Evolutionary conservation across 345 rosid species (phyloP), one percentile per base, ranked within the genome.

Genomic region (Geranium rotundifolium): DNA sequence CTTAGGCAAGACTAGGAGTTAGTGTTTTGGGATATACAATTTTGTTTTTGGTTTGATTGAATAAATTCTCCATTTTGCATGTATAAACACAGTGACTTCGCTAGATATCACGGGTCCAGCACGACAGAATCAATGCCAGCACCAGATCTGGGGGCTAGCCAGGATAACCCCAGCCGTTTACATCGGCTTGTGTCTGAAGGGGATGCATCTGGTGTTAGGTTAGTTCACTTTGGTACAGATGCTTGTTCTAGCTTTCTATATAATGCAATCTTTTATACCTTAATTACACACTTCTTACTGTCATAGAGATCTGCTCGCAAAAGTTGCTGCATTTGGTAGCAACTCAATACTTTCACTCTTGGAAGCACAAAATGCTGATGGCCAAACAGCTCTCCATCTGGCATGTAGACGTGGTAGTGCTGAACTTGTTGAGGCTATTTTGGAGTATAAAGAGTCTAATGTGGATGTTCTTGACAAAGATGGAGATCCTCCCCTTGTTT

Each of bases 401-500:
- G 97, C 99, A 63, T 93, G 99, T 81, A 82, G 97, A 69, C 90
- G 96, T 66, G 97, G 99, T 71, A 81, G 96, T 79, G 83, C 77
- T 29, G 89, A 90, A 67, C 84, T 93, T 72, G 97, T 93, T 65
- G 84, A 73, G 75, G 77, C 88, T 65, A 82, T 93, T 63, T 70
- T 93, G 82, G 86, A 80, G 73, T 81, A 82, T 57, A 61, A 57
- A 49, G 81, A 79, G 73, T 90, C 89, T 57, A 68, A 85, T 73
- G 97, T 90, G 63, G 97, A 90, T 85, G 77, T 88, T 63, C 79
- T 86, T 80, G 96, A 90, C 71, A 93, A 84, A 76, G 97, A 90
- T 73, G 95, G 97, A 59, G 96, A 89, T 75, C 99, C 97, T 41
- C 96, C 99, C 8, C 97, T 93, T 72, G 90, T 93, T 72, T 90